Evolutionary conservation across 306 rosid species (phyloP), one percentile per base, ranked within the genome.

Genomic region (Citrullus amarus): DNA sequence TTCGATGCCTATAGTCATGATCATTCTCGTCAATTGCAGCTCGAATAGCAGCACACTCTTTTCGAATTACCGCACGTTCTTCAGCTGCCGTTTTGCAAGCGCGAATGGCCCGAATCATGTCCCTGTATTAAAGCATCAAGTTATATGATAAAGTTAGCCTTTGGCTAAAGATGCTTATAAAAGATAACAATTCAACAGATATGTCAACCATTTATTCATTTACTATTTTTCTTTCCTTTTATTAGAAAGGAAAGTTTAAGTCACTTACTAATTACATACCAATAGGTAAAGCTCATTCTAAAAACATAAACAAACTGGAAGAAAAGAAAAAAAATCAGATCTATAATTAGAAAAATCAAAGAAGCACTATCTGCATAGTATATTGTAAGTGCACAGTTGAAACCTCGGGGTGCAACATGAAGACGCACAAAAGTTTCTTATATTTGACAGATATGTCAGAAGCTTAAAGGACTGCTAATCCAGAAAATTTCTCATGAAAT

Each of bases 11-110:
- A 79, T 95, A 95, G 79, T 91, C 97, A 0, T 82, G 83, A 87
- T 91, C 98, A 76, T 95, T 92, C 88, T 92, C 99, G 75, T 95
- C 87, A 78, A 95, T 95, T 43, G 99, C 68, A 53, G 89, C 90
- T 81, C 99, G 98, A 80, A 95, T 95, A 60, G 98, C 99, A 77
- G 99, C 99, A 79, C 99, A 91, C 85, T 95, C 99, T 90, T 95
- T 95, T 86, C 99, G 87, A 78, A 95, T 93, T 82, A 92, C 98
- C 71, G 85, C 96, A 57, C 99, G 97, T 79, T 95, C 99, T 90
- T 95, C 99, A 34, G 99, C 98, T 30, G 99, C 99, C 82, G 99
- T 95, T 89, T 95, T 95, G 81, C 97, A 87, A 79, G 99, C 93
- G 81, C 99, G 97, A 80, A 95, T 89, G 82, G 99, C 89, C 84